Evolutionary conservation across 768 basidiomycete genomes (phyloP), one percentile per base, ranked within the genome.

Genomic region (Kwoniella sp.): DNA sequence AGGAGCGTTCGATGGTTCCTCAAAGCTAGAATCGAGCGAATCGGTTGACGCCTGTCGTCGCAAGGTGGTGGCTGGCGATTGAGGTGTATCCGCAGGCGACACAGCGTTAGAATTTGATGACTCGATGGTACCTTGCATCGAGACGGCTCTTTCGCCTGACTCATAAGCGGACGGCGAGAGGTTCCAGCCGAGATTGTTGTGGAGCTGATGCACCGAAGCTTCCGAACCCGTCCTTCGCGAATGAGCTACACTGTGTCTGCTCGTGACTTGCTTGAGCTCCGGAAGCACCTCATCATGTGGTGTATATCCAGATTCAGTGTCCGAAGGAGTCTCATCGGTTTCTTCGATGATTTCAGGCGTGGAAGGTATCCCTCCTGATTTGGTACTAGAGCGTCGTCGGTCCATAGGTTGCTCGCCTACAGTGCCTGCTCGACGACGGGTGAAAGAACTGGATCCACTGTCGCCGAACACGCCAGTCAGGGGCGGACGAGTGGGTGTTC

Each of bases 1-100:
- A 3, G 51, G 37, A 0, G 38, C 25, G 23, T 20, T 28, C 22
- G 13, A 37, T 20, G 17, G 54, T 17, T 63, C 23, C 30, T 64
- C 65, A 34, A 53, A 67, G 41, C 57, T 65, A 30, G 69, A 70
- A 31, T 62, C 58, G 23, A 59, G 34, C 2, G 69, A 70, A n/a
- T 41, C 29, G 12, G 29, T 51, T 5, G 67, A 64, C 2, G 47
- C 29, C 23, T 28, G 52, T n/a, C 45, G 52, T 29, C 58, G 37
- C 13, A 68, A 31, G 1, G 66, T 59, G 13, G 13, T 53, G 4
- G 66, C 30, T 26, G 60, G 66, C 22, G 68, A 65, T n/a, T 31
- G 23, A 20, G 61, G 31, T 22, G 55, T 37, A n/a, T 34, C 47
- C 29, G 26, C 41, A 11, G 41, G 41, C 41, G 41, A 45, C n/a